Conservation (phyloP, 1,139 yeast species). For the Suhomyces bribrorum region DNA sequence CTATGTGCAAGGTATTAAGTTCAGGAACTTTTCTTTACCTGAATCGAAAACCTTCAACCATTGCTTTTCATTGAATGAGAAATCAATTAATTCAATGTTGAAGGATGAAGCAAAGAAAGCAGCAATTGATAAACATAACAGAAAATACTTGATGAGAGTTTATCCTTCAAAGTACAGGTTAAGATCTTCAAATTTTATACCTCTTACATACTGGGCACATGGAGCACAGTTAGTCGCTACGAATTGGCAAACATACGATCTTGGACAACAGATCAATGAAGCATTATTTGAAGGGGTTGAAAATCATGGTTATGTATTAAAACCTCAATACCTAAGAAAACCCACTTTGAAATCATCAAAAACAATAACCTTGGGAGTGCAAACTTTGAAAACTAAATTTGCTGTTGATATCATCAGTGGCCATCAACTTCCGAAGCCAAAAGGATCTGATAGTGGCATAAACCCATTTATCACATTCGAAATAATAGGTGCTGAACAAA, state of each 20-base stretch:
- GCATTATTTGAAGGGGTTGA: slow-evolving; percentile 69
- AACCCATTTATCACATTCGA: slow-evolving; percentile 65
- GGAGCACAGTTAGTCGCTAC: slow-evolving; percentile 97
- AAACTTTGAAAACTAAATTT: slow-evolving; percentile 17
- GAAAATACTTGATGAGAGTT: slow-evolving; percentile 72
- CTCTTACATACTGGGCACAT: slow-evolving; percentile 73
- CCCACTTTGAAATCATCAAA: slow-evolving; percentile 33
- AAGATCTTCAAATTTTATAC: slow-evolving; percentile 78
- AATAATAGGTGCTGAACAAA: slow-evolving; percentile 43
- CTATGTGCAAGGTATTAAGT: slow-evolving; percentile 72
- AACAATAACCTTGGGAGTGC: slow-evolving; percentile 5
- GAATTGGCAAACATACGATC: slow-evolving; percentile 93
- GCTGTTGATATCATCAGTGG: slow-evolving; percentile 69
- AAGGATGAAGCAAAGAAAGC: slow-evolving; percentile 57
- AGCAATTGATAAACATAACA: slow-evolving; percentile 73
- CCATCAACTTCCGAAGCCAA: slow-evolving; percentile 77
- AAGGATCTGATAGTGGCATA: slow-evolving; percentile 39
- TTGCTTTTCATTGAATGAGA: slow-evolving; percentile 84
- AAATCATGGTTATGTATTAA: slow-evolving; percentile 72
- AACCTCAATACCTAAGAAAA: slow-evolving; percentile 54
- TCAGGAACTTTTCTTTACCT: slow-evolving; percentile 79
- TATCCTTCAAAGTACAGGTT: slow-evolving; percentile 83
- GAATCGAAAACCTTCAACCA: slow-evolving; percentile 82
- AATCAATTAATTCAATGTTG: slow-evolving; percentile 60
- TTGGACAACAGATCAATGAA: slow-evolving; percentile 87